Conservation (phyloP, 306 rosid genomes). For the Abrus precatorius region DNA sequence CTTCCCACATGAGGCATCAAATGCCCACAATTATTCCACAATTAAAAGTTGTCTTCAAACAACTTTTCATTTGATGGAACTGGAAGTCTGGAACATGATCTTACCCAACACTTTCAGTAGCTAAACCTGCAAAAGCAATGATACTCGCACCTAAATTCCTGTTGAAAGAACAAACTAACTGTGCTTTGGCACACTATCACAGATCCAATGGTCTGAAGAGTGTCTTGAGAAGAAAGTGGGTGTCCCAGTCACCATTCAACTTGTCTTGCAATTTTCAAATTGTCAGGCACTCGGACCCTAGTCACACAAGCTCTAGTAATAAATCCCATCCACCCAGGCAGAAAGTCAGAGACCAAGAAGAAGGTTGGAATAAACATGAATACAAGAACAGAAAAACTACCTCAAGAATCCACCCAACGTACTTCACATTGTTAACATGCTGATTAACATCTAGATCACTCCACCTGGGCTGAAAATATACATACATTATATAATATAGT, state of each 20-base stretch:
- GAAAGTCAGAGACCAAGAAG: background rate
- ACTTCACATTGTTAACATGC: constrained; percentile 99
- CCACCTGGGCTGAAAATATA: constrained; percentile 86
- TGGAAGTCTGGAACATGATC: background rate
- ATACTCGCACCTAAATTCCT: constrained; percentile 17
- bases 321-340: constrained; percentile 16
- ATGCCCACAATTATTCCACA: constrained; percentile 9
- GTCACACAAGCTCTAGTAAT: background rate
- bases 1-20: background rate
- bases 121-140: constrained; percentile 8
- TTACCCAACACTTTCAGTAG: constrained; percentile 2
- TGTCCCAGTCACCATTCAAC: constrained; percentile 21
- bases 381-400: constrained; percentile 52
- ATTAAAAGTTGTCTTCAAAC: background rate
- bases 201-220: constrained; percentile 5
- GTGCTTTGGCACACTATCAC: constrained; percentile 30
- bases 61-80: background rate
- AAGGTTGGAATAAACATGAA: background rate
- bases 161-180: background rate
- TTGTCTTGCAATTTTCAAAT: background rate
- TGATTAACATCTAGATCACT: constrained; percentile 91
- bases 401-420: constrained; percentile 99
- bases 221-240: constrained; percentile 6
- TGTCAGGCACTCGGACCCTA: background rate
- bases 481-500: background rate